Conservation (phyloP, 2,329 filamentous ascomycete species). For the Dactylellina parvicollis region DNA sequence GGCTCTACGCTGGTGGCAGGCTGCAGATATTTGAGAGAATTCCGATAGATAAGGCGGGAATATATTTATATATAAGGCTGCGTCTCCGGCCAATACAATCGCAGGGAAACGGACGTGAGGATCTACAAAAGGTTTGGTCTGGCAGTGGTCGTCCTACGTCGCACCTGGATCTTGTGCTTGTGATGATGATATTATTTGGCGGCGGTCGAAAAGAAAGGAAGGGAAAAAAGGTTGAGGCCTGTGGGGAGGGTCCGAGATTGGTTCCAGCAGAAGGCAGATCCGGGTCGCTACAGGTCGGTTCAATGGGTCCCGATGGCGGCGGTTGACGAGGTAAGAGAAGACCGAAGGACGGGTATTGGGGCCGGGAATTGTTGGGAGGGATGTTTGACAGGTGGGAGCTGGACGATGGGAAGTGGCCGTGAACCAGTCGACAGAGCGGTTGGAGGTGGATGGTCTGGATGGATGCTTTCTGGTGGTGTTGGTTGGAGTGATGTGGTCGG, state of each 20-base stretch:
- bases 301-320: not conserved
- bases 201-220: slow-evolving; percentile 17
- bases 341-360: not conserved
- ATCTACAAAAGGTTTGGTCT: not conserved
- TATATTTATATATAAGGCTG: not conserved
- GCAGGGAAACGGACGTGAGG: not conserved
- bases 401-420: slow-evolving; percentile 8
- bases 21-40: slow-evolving; percentile 23
- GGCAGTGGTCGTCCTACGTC: slow-evolving; percentile 32
- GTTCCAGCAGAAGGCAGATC: not conserved
- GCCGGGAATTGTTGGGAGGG: slow-evolving; percentile 36
- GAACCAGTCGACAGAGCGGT: not conserved
- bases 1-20: slow-evolving; percentile 35
- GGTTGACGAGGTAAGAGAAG: not conserved
- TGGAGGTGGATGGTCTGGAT: not conserved
- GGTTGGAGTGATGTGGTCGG: not conserved
- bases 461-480: not conserved
- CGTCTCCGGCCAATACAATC: not conserved
- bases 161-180: slow-evolving; percentile 43
- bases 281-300: not conserved
- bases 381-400: slow-evolving; percentile 8
- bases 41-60: slow-evolving; percentile 2
- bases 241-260: not conserved
- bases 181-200: slow-evolving; percentile 12
- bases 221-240: slow-evolving; percentile 13